A percentile compares a stretch with the other conserved stretches of the same genome.
Conservation (phyloP, 2,329 filamentous ascomycete species). For the Colletotrichum aenigma region DNA sequence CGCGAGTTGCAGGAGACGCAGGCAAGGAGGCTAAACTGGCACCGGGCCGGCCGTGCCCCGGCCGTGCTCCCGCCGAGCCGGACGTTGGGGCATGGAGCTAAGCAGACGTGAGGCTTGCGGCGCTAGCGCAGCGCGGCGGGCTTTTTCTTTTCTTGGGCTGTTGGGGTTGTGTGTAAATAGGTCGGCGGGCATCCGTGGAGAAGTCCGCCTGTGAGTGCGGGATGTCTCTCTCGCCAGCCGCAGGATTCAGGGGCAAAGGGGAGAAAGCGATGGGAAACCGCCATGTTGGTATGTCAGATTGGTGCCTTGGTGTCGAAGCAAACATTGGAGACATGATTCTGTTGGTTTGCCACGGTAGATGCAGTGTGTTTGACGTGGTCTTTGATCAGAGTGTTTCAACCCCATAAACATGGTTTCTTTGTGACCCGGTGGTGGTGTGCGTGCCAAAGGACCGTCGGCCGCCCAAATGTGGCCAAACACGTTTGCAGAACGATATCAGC, state of each 20-base stretch:
- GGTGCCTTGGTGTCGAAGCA: neutral
- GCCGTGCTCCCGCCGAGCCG: slow-evolving; percentile 20
- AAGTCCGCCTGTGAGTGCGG: neutral
- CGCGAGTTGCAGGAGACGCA: slow-evolving; percentile 15
- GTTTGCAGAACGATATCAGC: neutral
- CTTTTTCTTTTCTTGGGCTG: neutral
- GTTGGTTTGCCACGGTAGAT: neutral
- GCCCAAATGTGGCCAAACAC: neutral
- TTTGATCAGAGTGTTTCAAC: neutral
- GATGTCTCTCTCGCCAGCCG: neutral
- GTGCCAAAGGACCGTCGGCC: neutral
- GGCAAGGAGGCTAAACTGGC: slow-evolving; percentile 12
- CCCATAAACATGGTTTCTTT: neutral
- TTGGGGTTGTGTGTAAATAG: neutral
- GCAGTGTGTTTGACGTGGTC: neutral
- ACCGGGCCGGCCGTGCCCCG: slow-evolving; percentile 19
- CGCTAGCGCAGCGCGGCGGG: neutral
- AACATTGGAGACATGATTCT: neutral
- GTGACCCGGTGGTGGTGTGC: neutral
- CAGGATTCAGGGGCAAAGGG: neutral
- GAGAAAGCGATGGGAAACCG: neutral
- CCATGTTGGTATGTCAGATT: neutral
- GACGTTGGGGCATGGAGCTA: slow-evolving; percentile 6
- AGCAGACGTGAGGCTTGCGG: neutral
- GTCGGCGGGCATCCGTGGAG: slow-evolving; percentile 13